phyloP scores from a whole-genome alignment of 2,329 filamentous ascomycete genomes.

The Fusarium sarcochroum region DNA sequence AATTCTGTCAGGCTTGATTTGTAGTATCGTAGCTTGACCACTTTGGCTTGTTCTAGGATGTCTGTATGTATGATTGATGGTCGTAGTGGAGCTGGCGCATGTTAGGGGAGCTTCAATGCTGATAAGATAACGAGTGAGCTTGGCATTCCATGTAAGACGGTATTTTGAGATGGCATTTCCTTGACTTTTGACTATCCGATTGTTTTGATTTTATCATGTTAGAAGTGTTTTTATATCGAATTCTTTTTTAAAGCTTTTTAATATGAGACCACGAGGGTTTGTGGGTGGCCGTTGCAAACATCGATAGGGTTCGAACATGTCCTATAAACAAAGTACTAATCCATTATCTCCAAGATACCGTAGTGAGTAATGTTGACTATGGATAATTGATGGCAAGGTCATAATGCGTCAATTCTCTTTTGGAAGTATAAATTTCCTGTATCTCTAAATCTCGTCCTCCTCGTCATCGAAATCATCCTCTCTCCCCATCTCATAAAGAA shows the following conservation, averaged over 20 bases:
- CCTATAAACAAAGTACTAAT: too few relatives aligned
- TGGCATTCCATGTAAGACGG: conserved; percentile 19
- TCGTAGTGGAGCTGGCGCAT: conserved; percentile 37
- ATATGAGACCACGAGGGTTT: neutral
- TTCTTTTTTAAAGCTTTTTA: too few relatives aligned
- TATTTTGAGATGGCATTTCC: neutral
- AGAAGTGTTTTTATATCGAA: neutral
- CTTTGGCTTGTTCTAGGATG: conserved; percentile 8
- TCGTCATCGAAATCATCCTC: conserved; percentile 98
- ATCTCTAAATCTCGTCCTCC: conserved; percentile 85
- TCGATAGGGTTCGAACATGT: too few relatives aligned
- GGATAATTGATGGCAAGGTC: too few relatives aligned
- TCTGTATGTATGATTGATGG: conserved; percentile 19
- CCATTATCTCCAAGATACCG: too few relatives aligned
- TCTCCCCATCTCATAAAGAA: conserved; percentile 95
- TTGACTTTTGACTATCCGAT: neutral
- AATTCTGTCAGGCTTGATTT: neutral
- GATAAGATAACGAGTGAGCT: conserved; percentile 46
- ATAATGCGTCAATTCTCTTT: conserved; percentile 3
- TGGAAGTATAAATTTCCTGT: too few relatives aligned
- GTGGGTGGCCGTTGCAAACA: neutral
- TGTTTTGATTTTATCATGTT: neutral
- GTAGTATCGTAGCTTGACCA: neutral
- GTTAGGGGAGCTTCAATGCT: conserved; percentile 28
- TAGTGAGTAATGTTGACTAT: too few relatives aligned